Evolutionary conservation across 441 rosid species (phyloP).

Genomic region (Rhodomyrtus psidioides): DNA sequence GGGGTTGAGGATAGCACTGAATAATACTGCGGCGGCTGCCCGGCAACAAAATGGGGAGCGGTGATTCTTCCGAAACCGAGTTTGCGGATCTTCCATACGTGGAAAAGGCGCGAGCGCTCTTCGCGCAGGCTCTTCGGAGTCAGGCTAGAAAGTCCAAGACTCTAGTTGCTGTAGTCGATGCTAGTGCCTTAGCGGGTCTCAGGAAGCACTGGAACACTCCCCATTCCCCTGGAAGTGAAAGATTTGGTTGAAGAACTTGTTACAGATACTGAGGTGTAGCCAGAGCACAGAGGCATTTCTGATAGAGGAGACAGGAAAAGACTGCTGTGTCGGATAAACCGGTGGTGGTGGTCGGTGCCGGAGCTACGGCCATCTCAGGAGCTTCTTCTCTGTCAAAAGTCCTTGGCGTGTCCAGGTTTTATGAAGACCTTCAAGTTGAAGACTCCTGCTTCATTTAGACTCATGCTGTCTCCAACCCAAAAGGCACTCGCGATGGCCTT

Average conservation of each 20-base stretch:
- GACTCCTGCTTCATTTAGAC: constrained; percentile 49
- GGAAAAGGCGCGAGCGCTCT: constrained; percentile 64
- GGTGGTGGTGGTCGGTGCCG: constrained; percentile 75
- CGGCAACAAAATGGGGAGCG: constrained; percentile 21
- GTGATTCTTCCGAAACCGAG: constrained; percentile 18
- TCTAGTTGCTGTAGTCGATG: constrained; percentile 71
- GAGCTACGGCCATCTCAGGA: constrained; percentile 74
- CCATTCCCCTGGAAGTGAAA: constrained; percentile 53
- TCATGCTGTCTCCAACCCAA: constrained; percentile 54
- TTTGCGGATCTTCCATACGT: constrained; percentile 61
- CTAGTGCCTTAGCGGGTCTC: constrained; percentile 61
- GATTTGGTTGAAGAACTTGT: constrained; percentile 45
- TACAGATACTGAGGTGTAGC: constrained; percentile 20
- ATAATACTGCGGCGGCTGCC: constrained; percentile 54
- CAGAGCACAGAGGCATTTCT: constrained; percentile 28
- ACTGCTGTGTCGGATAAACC: constrained; percentile 39
- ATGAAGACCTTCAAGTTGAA: constrained; percentile 58
- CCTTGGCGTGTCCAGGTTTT: constrained; percentile 59
- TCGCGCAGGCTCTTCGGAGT: constrained; percentile 64
- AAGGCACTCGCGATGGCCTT: constrained; percentile 50
- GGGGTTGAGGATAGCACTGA: constrained; percentile 73
- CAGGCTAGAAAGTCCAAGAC: constrained; percentile 58
- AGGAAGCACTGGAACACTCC: constrained; percentile 67
- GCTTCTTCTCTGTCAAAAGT: constrained; percentile 69
- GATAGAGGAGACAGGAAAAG: constrained; percentile 27